Base-by-base conservation (phyloP, 257 asterid genomes). In the Ocimum tenuiflorum region DNA sequence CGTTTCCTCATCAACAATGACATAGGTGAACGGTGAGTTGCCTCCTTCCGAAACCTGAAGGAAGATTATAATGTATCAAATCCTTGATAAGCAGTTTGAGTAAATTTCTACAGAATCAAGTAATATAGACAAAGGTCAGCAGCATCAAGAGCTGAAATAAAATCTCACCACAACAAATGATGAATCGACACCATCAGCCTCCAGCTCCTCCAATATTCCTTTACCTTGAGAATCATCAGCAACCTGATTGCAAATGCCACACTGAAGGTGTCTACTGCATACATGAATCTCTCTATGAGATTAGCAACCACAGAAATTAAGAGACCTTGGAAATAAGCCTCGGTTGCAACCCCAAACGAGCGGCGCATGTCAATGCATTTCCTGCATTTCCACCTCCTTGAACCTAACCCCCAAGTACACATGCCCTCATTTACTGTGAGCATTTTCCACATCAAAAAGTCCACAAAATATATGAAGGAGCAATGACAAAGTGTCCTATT, bases 351-450 rank as follows among this genome's bases (percentile, higher is more conserved):
- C 97, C 99, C 71, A 92, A 73, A 41, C 96, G 96, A 67, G 96
- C 96, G 3, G 90, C 83, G 60, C 99, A 92, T 57, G 97, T 88
- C 82, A 82, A 75, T 36, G 97, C 91, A 82, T 92, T 92, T 68
- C 96, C 97, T 4, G 94, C 81, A 78, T 92, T 92, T 50, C 99
- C 97, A 68, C 99, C 99, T 73, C 96, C 97, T 80, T 87, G 94
- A 49, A 75, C 74, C 98, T 92, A 65, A 60, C 63, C 52, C 53
- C 60, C 48, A 36, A 51, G 50, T 5, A 70, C 51, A 55, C 63
- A 47, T 31, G 42, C 43, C 36, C 42, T 36, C 57, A 54, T 31
- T 60, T 38, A 27, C 31, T 27, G 31, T 27, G 4, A 50, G 10
- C 19, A 67, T 51, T 51, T 59, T 22, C 45, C 41, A 72, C 64